phyloP scores from a whole-genome alignment of 1,139 yeast species.

The Torulaspora pretoriensis region DNA sequence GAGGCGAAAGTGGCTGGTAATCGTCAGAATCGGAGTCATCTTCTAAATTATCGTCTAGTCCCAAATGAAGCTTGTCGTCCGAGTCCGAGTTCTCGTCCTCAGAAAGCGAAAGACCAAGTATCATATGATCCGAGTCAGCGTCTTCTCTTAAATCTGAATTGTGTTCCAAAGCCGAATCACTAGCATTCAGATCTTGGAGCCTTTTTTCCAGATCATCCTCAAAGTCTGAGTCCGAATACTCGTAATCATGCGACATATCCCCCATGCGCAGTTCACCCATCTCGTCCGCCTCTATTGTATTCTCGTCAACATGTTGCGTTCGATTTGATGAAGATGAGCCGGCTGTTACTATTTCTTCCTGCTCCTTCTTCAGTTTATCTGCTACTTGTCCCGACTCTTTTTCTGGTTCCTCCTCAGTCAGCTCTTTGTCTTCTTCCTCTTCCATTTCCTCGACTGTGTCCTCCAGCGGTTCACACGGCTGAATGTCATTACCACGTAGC shows the following conservation, averaged over 20 bases:
- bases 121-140: conserved; percentile 4
- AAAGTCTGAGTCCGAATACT: conserved; percentile 37
- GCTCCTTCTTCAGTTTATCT: neutral
- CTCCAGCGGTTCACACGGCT: conserved; percentile 1
- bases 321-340: too few relatives aligned
- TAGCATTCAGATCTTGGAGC: conserved; percentile 23
- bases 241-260: conserved; percentile 23
- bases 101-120: conserved; percentile 7
- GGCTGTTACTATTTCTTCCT: neutral
- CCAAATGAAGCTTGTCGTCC: conserved; percentile 7
- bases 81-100: conserved; percentile 14
- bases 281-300: conserved; percentile 2
- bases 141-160: conserved; percentile 1
- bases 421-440: neutral
- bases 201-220: conserved; percentile 35
- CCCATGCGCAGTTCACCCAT: conserved; percentile 3
- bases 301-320: neutral
- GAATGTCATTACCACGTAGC: neutral
- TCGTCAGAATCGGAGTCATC: conserved; percentile 34
- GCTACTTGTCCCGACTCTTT: neutral
- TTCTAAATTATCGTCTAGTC: conserved; percentile 14
- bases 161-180: conserved; percentile 1
- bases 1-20: conserved; percentile 64
- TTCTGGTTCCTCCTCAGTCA: neutral
- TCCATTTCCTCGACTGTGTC: neutral